phyloP scores from a whole-genome alignment of 768 basidiomycete genomes.

The Leccinum longicurvipes region DNA sequence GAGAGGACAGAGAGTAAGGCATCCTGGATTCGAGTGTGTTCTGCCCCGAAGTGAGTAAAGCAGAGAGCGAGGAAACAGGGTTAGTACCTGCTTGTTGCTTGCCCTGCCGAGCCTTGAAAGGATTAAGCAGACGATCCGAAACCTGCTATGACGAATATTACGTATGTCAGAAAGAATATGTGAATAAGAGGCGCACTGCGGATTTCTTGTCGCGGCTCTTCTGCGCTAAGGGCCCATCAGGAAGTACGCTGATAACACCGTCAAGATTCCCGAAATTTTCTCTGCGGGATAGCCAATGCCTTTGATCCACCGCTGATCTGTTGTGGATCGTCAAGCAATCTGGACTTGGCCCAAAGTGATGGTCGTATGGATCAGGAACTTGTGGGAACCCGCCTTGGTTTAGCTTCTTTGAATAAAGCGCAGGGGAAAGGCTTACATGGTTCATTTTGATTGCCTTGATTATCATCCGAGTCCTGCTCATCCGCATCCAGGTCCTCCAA shows the following conservation, averaged over 20 bases:
- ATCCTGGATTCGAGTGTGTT: conserved; percentile 54
- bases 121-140: conserved; percentile 50
- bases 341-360: conserved; percentile 68
- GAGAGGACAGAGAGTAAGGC: conserved; percentile 64
- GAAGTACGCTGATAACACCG: conserved; percentile 44
- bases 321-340: conserved; percentile 46
- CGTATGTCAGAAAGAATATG: neutral
- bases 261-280: conserved; percentile 52
- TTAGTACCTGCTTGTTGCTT: conserved; percentile 52
- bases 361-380: conserved; percentile 55
- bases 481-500: conserved; percentile 20
- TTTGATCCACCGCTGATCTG: conserved; percentile 50
- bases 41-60: conserved; percentile 30
- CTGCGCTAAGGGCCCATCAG: conserved; percentile 38
- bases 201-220: conserved; percentile 23
- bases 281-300: conserved; percentile 53
- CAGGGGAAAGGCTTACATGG: conserved; percentile 8
- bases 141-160: conserved; percentile 38
- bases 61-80: neutral
- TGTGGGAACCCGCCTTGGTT: conserved; percentile 3
- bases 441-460: conserved; percentile 31
- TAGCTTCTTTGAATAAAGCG: neutral
- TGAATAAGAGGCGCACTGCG: conserved; percentile 15
- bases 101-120: conserved; percentile 52
- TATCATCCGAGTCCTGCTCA: conserved; percentile 29